These are phyloP conservation scores for Globisporangium apiculatum DNA, from an alignment of 352 stramenopile species.

Conservation along the genomic window DNA sequence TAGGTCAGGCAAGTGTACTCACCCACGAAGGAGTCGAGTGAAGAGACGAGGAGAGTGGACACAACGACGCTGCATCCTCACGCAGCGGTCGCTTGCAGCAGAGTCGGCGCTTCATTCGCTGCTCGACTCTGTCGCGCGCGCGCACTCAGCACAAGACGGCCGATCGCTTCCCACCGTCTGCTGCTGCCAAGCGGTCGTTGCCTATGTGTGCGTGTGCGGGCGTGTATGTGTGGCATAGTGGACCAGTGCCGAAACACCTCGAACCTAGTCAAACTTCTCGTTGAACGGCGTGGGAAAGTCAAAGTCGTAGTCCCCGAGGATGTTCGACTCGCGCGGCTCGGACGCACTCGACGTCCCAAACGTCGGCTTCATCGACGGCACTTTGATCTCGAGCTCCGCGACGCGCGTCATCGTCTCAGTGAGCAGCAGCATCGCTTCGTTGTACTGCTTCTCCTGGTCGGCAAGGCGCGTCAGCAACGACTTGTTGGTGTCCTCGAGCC, in stretches of 20 bases:
- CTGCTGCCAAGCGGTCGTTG: too few relatives aligned
- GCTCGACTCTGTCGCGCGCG: neutral
- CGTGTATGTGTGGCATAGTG: too few relatives aligned
- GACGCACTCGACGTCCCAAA: constrained; percentile 43
- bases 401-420: constrained; percentile 83
- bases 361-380: constrained; percentile 44
- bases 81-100: too few relatives aligned
- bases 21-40: neutral
- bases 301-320: constrained; percentile 32
- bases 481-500: constrained; percentile 73
- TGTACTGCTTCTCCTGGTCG: constrained; percentile 82
- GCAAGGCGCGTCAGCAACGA: constrained; percentile 53
- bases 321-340: constrained; percentile 37
- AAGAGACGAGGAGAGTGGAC: too few relatives aligned
- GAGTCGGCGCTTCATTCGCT: constrained; percentile 1
- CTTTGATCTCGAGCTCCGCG: constrained; percentile 72
- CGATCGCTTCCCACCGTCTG: too few relatives aligned
- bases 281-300: constrained; percentile 52
- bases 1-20: neutral
- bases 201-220: too few relatives aligned
- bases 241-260: too few relatives aligned
- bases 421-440: constrained; percentile 79
- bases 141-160: neutral
- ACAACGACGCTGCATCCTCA: too few relatives aligned
- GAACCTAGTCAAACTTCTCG: constrained; percentile 43